Percentiles rank a stretch among this genome's conserved stretches.
Conservation (phyloP, 1,284 basidiomycete genomes). For the Leccinum huronense region DNA sequence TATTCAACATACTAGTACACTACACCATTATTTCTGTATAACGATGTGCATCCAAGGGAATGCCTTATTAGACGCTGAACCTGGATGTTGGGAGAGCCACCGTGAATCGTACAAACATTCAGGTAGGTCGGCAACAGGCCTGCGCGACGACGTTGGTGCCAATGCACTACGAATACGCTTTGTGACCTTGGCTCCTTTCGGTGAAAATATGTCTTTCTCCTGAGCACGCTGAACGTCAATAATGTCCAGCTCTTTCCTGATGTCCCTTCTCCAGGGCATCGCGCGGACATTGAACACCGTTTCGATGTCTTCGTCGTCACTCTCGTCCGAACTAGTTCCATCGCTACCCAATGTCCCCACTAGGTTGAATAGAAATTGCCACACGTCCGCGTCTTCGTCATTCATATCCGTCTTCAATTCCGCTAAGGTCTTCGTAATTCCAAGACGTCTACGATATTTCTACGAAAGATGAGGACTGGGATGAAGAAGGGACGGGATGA, state of each 20-base stretch:
- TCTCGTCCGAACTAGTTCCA: conserved; percentile 18
- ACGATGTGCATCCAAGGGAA: conserved; percentile 3
- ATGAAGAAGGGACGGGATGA: neutral
- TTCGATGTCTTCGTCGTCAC: conserved; percentile 9
- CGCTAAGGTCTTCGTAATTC: neutral
- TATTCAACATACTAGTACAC: neutral
- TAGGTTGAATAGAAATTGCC: conserved; percentile 7
- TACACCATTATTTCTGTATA: neutral
- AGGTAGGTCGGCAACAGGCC: neutral
- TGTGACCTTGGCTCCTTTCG: neutral
- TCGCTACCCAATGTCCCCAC: conserved; percentile 10
- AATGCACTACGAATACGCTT: neutral
- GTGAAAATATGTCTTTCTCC: neutral
- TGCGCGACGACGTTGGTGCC: neutral
- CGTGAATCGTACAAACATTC: neutral
- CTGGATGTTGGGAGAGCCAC: neutral
- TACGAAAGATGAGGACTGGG: neutral
- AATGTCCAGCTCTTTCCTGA: conserved; percentile 12
- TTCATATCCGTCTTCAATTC: neutral
- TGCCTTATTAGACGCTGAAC: neutral
- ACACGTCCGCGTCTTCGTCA: neutral
- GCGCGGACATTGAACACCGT: neutral
- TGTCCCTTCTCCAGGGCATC: conserved; percentile 11
- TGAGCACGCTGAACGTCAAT: conserved; percentile 6
- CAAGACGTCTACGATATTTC: conserved; percentile 6